Evolutionary conservation across 805 yeast species (phyloP).

Genomic region (Saccharomyces eubayanus): DNA sequence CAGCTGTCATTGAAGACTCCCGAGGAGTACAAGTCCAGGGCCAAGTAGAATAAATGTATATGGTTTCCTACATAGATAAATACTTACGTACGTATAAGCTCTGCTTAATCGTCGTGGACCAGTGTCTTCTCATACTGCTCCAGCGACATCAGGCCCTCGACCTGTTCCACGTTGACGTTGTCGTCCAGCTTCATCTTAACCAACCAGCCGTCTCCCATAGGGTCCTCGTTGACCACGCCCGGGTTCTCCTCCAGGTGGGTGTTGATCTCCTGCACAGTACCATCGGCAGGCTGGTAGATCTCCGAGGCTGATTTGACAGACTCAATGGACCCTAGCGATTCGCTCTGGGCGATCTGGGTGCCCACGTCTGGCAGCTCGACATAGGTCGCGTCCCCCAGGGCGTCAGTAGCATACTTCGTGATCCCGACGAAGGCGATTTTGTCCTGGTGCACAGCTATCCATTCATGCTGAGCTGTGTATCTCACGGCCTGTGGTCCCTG

Average conservation of each 20-base stretch:
- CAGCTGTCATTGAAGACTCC: conserved; percentile 78
- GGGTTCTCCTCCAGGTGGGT: conserved; percentile 59
- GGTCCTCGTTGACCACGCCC: conserved; percentile 73
- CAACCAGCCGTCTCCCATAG: conserved; percentile 92
- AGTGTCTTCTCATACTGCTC: conserved; percentile 51
- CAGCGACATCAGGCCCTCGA: conserved; percentile 43
- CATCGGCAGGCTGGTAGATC: conserved; percentile 79
- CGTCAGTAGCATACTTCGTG: conserved; percentile 90
- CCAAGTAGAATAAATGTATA: conserved; percentile 5
- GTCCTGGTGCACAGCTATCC: conserved; percentile 82
- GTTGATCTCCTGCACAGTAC: conserved; percentile 69
- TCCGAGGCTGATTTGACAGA: conserved; percentile 92
- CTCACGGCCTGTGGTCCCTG: conserved; percentile 37
- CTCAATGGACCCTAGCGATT: conserved; percentile 86
- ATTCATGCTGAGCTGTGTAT: conserved; percentile 88
- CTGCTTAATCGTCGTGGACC: conserved; percentile 40
- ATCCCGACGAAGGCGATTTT: conserved; percentile 84
- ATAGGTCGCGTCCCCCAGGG: conserved; percentile 93
- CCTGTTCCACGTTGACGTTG: conserved; percentile 34
- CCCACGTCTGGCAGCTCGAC: conserved; percentile 81
- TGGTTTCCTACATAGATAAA: conserved; percentile 1
- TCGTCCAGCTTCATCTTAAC: conserved; percentile 61
- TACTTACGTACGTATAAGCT: background rate
- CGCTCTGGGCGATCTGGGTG: conserved; percentile 56
- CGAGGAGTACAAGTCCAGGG: conserved; percentile 36